phyloP scores from a whole-genome alignment of 208 protist genomes.

The Acanthamoeba lugdunensis region DNA sequence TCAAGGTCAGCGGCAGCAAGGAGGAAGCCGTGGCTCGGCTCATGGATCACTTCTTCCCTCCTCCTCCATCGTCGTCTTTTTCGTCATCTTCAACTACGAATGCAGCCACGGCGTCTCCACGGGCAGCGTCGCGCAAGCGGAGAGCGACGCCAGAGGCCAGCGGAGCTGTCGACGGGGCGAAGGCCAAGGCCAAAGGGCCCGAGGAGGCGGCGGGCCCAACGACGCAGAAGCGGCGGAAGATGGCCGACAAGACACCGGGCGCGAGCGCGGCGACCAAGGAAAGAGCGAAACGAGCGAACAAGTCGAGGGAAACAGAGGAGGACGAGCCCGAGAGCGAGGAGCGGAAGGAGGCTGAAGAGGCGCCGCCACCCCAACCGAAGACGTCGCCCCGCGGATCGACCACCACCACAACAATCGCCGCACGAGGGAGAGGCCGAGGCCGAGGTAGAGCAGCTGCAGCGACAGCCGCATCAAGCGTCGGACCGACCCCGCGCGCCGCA shows the following conservation, averaged over 20 bases:
- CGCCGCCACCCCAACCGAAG: not conserved
- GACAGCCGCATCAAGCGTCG: no score
- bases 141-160: not conserved
- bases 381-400: not conserved
- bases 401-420: no score
- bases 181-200: not conserved
- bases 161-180: not conserved
- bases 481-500: no score
- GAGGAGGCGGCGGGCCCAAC: not conserved
- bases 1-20: slow-evolving; percentile 14
- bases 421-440: not conserved
- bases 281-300: not conserved
- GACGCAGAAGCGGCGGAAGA: not conserved
- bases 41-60: not conserved
- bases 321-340: not conserved
- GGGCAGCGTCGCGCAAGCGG: not conserved
- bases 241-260: not conserved
- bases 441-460: not conserved
- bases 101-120: not conserved
- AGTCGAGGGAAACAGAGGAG: not conserved
- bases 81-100: not conserved
- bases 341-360: not conserved
- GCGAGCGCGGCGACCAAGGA: not conserved
- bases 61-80: not conserved
- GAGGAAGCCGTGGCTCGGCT: slow-evolving; percentile 12